Evolutionary conservation across 1,284 basidiomycete genomes (phyloP), one percentile per base, ranked within the genome.

Genomic region (Trichosporon sp.): DNA sequence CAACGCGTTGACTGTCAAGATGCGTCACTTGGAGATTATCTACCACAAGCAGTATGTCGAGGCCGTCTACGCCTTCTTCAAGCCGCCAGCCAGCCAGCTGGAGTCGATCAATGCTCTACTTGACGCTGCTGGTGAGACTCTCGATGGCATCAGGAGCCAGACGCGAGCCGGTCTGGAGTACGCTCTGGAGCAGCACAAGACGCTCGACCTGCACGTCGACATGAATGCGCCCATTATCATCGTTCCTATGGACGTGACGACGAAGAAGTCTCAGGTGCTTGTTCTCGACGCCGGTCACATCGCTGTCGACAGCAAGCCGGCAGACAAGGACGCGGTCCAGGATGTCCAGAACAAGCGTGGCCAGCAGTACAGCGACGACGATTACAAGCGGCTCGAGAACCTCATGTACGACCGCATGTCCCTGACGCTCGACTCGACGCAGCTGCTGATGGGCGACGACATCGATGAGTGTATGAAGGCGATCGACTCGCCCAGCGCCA

Each of bases 151-250:
- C 66, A 89, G 96, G 68, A 96, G 96, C 80, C 95, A 99, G 81
- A 99, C 97, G 1, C 87, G 98, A 71, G 93, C 95, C 0, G 94
- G 97, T 5, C 86, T 99, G 65, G 97, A 99, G 84, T 93, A 92
- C 84, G 97, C 96, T 0, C 85, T 99, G 43, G 84, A 84, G 48
- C 79, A 82, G 69, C 83, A 84, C 77, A 84, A 84, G 74, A 99
- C 96, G 0, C 87, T 99, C 65, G 96, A 99, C 81, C 87, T 99
- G 38, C 92, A 93, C 76, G 90, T 99, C 85, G 96, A 99, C 79
- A 89, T 99, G 87, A 94, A 98, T 79, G 95, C 97, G 2, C 97
- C 97, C 3, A 91, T 99, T 80, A 98, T 99, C 81, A 94, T 99
- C 76, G 88, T 99, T 59, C 97, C 97, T 1, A 96, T 99, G 85